Conservation (phyloP, 202 grass and related monocot genomes). For the Eragrostis tef region DNA sequence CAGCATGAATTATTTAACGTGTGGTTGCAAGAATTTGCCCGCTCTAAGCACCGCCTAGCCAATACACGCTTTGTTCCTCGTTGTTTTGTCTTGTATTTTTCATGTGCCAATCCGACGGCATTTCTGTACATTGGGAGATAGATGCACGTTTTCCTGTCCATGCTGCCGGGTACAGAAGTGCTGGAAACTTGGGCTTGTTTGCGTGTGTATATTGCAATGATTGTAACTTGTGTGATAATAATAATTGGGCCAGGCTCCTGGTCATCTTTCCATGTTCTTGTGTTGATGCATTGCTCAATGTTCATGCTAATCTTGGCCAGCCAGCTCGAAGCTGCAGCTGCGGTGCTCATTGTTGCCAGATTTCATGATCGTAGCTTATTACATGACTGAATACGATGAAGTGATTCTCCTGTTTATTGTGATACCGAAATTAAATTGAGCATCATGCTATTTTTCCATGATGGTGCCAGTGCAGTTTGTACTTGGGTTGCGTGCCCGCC, state of each 20-base stretch:
- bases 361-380: background rate
- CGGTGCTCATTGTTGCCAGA: background rate
- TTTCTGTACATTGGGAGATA: conserved; percentile 41
- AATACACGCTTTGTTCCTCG: background rate
- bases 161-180: background rate
- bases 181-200: conserved; percentile 35
- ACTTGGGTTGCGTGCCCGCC: too few relatives aligned
- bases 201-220: conserved; percentile 38
- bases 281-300: background rate
- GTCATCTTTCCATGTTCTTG: background rate
- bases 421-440: background rate
- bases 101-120: background rate
- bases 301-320: background rate
- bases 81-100: conserved; percentile 32
- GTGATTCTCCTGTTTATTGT: background rate
- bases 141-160: background rate
- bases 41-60: background rate
- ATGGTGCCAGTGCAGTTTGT: background rate
- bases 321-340: background rate
- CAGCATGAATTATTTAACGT: conserved; percentile 30
- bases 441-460: background rate
- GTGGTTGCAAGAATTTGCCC: background rate
- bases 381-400: background rate
- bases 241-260: background rate
- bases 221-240: background rate